Conservation (phyloP, 805 yeast genomes). For the Jamesozyma lodderae region DNA sequence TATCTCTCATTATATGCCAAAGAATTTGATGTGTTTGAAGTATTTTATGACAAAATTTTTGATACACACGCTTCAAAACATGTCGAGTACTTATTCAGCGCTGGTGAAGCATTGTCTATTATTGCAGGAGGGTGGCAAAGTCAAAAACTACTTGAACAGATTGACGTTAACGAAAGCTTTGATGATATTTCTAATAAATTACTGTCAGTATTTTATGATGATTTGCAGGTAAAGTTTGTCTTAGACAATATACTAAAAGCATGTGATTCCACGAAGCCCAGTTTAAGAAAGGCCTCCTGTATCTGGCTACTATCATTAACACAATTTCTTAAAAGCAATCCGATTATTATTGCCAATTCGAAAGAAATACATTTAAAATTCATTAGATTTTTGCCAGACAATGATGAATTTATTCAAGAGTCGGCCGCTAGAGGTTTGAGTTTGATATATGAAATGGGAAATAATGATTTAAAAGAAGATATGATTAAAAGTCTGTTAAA, state of each 20-base stretch:
- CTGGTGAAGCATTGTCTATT: slow-evolving; percentile 77
- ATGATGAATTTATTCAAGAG: slow-evolving; percentile 85
- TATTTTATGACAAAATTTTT: slow-evolving; percentile 39
- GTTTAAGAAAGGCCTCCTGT: slow-evolving; percentile 65
- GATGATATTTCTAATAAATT: neutral
- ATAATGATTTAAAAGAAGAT: slow-evolving; percentile 53
- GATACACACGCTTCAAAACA: slow-evolving; percentile 60
- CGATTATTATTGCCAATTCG: slow-evolving; percentile 34
- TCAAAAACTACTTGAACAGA: slow-evolving; percentile 37
- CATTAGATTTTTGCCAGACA: slow-evolving; percentile 67
- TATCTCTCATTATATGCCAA: slow-evolving; percentile 38
- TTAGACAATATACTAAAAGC: slow-evolving; percentile 43
- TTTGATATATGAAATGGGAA: slow-evolving; percentile 71
- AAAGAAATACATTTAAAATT: slow-evolving; percentile 64
- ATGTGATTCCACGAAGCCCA: slow-evolving; percentile 60
- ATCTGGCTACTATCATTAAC: slow-evolving; percentile 77
- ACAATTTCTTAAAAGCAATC: slow-evolving; percentile 56
- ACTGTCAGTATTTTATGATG: slow-evolving; percentile 3
- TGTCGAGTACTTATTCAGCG: slow-evolving; percentile 63
- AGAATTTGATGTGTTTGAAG: slow-evolving; percentile 25
- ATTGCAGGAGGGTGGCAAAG: slow-evolving; percentile 73
- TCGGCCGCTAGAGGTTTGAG: slow-evolving; percentile 85
- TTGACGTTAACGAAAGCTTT: slow-evolving; percentile 38
- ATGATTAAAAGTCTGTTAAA: slow-evolving; percentile 62
- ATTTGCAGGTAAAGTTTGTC: slow-evolving; percentile 23